Conservation (phyloP, 805 yeast species). For the Wickerhamiella spandovensis region DNA sequence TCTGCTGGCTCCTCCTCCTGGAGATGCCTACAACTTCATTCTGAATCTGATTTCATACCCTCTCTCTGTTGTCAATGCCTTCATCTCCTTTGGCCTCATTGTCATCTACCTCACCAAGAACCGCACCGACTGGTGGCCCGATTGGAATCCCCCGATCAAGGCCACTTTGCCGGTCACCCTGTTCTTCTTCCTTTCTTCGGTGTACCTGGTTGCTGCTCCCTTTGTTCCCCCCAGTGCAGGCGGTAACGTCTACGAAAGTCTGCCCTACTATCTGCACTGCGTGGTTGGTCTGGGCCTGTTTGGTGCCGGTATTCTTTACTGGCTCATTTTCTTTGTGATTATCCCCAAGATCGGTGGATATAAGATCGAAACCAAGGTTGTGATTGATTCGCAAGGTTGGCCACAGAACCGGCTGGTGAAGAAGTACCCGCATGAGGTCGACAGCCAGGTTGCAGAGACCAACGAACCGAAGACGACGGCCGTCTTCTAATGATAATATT, state of each 20-base stretch:
- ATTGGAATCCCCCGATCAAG: conserved; percentile 61
- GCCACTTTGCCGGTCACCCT: conserved; percentile 49
- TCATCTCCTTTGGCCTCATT: conserved; percentile 50
- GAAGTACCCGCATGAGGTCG: not conserved
- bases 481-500: not conserved
- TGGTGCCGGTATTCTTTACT: conserved; percentile 45
- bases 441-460: not conserved
- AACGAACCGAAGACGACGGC: not conserved
- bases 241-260: conserved; percentile 49
- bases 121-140: conserved; percentile 26
- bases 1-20: conserved; percentile 71
- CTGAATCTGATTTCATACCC: conserved; percentile 73
- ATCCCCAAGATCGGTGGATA: conserved; percentile 34
- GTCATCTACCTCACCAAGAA: conserved; percentile 33
- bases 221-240: conserved; percentile 60
- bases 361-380: conserved; percentile 10
- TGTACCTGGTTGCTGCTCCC: conserved; percentile 63
- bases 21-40: conserved; percentile 76
- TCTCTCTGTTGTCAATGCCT: conserved; percentile 57
- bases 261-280: conserved; percentile 71
- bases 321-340: conserved; percentile 47
- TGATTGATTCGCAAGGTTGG: conserved; percentile 5
- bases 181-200: conserved; percentile 52
- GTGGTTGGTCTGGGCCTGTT: conserved; percentile 72
- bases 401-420: not conserved